Evolutionary conservation across 2,329 filamentous ascomycete genomes (phyloP).

Genomic region (Apiospora aurea): DNA sequence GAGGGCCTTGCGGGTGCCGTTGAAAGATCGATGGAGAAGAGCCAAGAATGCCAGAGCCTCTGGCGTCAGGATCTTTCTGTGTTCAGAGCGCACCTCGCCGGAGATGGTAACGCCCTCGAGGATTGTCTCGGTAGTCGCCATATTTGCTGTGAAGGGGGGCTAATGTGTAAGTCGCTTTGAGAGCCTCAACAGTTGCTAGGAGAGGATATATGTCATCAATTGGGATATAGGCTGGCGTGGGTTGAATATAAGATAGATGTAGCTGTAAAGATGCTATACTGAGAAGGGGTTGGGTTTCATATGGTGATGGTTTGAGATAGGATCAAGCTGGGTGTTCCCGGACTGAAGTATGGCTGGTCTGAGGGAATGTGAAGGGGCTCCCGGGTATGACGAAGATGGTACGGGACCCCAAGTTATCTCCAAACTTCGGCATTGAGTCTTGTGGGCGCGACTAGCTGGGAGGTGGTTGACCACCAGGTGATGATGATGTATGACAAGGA

Average conservation of each 20-base stretch:
- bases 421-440: conserved; percentile 22
- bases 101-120: conserved; percentile 89
- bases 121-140: conserved; percentile 76
- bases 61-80: conserved; percentile 90
- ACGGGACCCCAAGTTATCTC: conserved; percentile 10
- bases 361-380: not conserved
- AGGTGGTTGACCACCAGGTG: not conserved
- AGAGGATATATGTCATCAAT: not conserved
- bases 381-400: conserved; percentile 18
- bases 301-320: not conserved
- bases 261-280: too few species aligned
- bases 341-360: conserved; percentile 20
- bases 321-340: not conserved
- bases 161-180: not conserved
- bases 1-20: conserved; percentile 84
- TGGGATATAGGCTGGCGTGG: not conserved
- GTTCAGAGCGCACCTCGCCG: conserved; percentile 77
- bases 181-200: not conserved
- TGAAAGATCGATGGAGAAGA: conserved; percentile 94
- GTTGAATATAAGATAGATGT: not conserved
- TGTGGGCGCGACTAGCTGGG: not conserved
- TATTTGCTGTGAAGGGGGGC: conserved; percentile 42
- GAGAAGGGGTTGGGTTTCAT: not conserved
- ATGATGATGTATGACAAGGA: conserved; percentile 19
- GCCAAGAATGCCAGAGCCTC: conserved; percentile 91